Evolutionary conservation across 2,329 filamentous ascomycete genomes (phyloP).

Genomic region (Fusarium luffae): DNA sequence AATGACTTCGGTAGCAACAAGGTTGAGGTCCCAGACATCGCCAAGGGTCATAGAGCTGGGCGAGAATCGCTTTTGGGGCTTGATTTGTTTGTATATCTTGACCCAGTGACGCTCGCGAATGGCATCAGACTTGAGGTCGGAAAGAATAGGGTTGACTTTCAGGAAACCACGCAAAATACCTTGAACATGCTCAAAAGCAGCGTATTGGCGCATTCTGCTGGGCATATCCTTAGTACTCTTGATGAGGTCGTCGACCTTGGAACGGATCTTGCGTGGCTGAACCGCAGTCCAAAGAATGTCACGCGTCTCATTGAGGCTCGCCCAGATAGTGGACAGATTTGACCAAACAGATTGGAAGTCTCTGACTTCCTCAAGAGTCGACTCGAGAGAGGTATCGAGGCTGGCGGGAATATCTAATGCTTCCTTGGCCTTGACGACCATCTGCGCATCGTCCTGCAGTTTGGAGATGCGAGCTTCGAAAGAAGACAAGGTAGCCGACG

Average conservation of each 20-base stretch:
- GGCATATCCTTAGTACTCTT: conserved; percentile 99
- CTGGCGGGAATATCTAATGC: conserved; percentile 88
- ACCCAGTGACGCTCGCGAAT: conserved; percentile 97
- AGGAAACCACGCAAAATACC: conserved; percentile 86
- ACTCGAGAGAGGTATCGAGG: conserved; percentile 81
- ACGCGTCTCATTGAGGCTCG: conserved; percentile 90
- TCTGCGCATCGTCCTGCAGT: conserved; percentile 87
- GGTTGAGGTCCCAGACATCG: conserved; percentile 97
- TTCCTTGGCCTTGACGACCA: conserved; percentile 97
- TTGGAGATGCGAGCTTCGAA: conserved; percentile 89
- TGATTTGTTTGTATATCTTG: conserved; percentile 96
- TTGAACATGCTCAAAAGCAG: conserved; percentile 99
- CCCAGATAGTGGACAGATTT: conserved; percentile 94
- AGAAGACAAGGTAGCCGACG: conserved; percentile 80
- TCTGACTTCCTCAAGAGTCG: conserved; percentile 93
- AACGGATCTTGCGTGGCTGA: conserved; percentile 90
- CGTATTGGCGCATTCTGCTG: conserved; percentile 98
- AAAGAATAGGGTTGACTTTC: conserved; percentile 89
- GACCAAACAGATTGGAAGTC: conserved; percentile 99
- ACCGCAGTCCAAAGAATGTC: conserved; percentile 96
- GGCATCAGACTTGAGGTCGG: conserved; percentile 94
- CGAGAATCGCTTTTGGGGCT: conserved; percentile 92
- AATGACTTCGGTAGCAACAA: conserved; percentile 85
- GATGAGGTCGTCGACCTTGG: conserved; percentile 88
- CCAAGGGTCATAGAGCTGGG: conserved; percentile 95